Evolutionary conservation across 768 basidiomycete species (phyloP).

Genomic region (Lyophyllum decastes): DNA sequence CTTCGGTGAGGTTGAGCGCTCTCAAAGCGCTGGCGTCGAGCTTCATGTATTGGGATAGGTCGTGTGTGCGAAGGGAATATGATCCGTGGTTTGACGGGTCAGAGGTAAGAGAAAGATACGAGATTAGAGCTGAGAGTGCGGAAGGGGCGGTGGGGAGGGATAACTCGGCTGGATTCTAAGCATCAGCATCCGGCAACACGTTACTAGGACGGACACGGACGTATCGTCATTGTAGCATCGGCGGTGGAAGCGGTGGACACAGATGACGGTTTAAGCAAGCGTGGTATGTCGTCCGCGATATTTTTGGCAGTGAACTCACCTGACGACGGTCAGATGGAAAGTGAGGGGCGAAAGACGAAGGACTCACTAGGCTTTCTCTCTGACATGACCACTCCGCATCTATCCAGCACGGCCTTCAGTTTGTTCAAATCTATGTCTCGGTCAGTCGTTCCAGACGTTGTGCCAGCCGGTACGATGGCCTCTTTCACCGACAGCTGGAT

Average conservation of each 20-base stretch:
- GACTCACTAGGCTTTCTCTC: conserved; percentile 82
- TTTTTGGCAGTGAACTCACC: conserved; percentile 85
- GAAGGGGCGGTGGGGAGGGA: conserved; percentile 76
- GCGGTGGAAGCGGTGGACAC: conserved; percentile 41
- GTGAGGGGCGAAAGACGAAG: neutral
- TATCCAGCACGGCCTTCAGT: conserved; percentile 81
- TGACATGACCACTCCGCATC: conserved; percentile 89
- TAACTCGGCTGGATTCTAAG: conserved; percentile 63
- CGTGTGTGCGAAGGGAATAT: conserved; percentile 83
- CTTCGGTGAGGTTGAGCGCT: conserved; percentile 84
- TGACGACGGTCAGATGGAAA: conserved; percentile 26
- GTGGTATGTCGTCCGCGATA: conserved; percentile 76
- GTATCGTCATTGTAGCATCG: conserved; percentile 52
- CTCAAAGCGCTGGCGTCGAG: conserved; percentile 93
- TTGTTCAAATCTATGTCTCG: conserved; percentile 89
- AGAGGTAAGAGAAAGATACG: conserved; percentile 77
- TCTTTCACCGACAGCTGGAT: conserved; percentile 99
- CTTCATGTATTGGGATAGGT: conserved; percentile 93
- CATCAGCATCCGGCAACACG: neutral
- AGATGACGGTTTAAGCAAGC: conserved; percentile 56
- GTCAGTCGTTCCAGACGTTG: conserved; percentile 68
- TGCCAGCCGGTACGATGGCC: conserved; percentile 81
- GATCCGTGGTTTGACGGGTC: conserved; percentile 79
- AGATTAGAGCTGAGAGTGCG: conserved; percentile 78
- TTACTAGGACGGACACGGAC: conserved; percentile 38